Conservation (phyloP, 345 rosid genomes). For the Populus euphratica region DNA sequence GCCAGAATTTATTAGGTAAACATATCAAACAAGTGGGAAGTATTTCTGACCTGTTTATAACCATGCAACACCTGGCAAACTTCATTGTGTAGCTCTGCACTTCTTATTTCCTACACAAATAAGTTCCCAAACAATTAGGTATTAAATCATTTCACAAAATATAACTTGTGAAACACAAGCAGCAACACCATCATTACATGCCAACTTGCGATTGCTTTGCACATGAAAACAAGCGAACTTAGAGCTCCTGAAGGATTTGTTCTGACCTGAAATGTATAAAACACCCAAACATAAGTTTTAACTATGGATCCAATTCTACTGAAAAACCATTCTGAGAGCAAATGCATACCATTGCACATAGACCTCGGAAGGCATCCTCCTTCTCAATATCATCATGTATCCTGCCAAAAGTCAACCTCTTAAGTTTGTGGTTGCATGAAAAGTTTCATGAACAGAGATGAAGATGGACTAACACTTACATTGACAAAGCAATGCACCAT, state of each 20-base stretch:
- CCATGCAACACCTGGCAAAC: conserved; percentile 89
- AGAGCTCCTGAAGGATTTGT: conserved; percentile 90
- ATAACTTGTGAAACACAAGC: background rate
- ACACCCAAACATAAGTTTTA: conserved; percentile 9
- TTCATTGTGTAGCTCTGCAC: conserved; percentile 77
- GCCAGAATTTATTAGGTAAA: background rate
- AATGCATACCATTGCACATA: conserved; percentile 80
- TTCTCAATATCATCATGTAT: conserved; percentile 96
- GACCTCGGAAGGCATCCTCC: conserved; percentile 96
- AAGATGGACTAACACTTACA: conserved; percentile 43
- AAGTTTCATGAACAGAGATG: background rate
- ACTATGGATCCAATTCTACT: background rate
- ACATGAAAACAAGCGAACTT: conserved; percentile 78
- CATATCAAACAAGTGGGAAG: background rate
- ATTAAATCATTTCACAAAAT: background rate
- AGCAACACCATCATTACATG: conserved; percentile 51
- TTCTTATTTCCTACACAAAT: conserved; percentile 65
- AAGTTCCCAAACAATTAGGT: background rate
- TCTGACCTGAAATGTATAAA: conserved; percentile 53
- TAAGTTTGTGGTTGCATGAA: background rate
- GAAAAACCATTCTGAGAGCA: background rate
- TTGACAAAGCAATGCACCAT: conserved; percentile 90
- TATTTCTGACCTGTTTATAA: conserved; percentile 66
- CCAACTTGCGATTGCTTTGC: conserved; percentile 97
- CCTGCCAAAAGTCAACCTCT: conserved; percentile 39